Conservation (phyloP, 495 filamentous ascomycete species). For the Aspergillus ellipticus region DNA sequence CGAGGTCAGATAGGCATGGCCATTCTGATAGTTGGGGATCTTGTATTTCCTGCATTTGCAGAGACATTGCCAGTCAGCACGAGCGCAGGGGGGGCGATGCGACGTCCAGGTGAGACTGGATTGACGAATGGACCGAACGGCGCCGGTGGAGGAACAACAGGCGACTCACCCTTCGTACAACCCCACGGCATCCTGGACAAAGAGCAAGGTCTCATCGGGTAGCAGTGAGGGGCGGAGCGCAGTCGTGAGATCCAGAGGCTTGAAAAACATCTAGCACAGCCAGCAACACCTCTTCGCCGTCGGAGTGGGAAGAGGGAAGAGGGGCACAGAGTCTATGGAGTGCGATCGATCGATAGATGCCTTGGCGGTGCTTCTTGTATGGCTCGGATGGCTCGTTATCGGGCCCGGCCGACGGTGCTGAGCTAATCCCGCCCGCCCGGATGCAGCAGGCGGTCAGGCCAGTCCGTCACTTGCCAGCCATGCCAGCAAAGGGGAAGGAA, state of each 20-base stretch:
- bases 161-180: slow-evolving; percentile 88
- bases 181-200: slow-evolving; percentile 95
- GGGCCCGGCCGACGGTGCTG: not conserved
- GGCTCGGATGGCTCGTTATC: slow-evolving; percentile 1
- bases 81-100: not conserved
- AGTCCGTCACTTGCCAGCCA: not conserved
- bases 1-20: slow-evolving; percentile 92
- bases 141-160: slow-evolving; percentile 2
- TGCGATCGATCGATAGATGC: not conserved
- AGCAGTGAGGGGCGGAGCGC: slow-evolving; percentile 86
- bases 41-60: slow-evolving; percentile 73
- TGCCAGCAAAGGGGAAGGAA: slow-evolving; percentile 1
- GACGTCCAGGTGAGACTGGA: not conserved
- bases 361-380: not conserved
- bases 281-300: slow-evolving; percentile 37
- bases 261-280: slow-evolving; percentile 82
- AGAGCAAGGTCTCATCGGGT: slow-evolving; percentile 85
- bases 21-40: slow-evolving; percentile 89
- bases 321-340: not conserved
- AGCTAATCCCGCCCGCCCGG: slow-evolving; percentile 4
- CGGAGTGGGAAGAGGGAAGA: slow-evolving; percentile 1
- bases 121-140: not conserved
- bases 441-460: slow-evolving; percentile 7
- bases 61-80: slow-evolving; percentile 13
- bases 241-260: slow-evolving; percentile 89